Evolutionary conservation across 2,329 filamentous ascomycete species (phyloP).

Genomic region (Neodidymelliopsis sp.): DNA sequence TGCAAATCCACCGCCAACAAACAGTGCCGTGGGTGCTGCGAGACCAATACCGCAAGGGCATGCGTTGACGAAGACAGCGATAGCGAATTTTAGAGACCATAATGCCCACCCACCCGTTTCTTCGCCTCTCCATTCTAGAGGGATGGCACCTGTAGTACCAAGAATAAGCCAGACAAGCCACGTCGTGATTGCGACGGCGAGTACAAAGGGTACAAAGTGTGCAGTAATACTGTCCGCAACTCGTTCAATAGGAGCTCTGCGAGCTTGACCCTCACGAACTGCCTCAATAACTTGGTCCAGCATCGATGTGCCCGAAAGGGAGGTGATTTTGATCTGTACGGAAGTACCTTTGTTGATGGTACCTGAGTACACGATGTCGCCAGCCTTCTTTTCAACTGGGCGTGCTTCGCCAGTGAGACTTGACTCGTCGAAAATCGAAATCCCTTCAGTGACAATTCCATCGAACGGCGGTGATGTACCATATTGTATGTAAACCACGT

Average conservation of each 20-base stretch:
- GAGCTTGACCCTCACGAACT: constrained; percentile 79
- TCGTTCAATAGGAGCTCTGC: constrained; percentile 76
- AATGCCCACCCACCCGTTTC: constrained; percentile 70
- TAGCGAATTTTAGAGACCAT: constrained; percentile 83
- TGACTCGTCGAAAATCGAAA: constrained; percentile 83
- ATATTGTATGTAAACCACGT: constrained; percentile 73
- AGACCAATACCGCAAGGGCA: constrained; percentile 85
- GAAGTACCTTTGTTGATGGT: constrained; percentile 75
- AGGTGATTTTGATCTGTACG: constrained; percentile 69
- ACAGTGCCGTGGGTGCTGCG: constrained; percentile 84
- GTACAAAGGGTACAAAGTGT: constrained; percentile 79
- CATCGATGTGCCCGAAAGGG: constrained; percentile 74
- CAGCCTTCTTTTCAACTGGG: constrained; percentile 67
- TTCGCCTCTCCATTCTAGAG: constrained; percentile 62
- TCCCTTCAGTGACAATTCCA: constrained; percentile 65
- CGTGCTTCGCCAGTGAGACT: constrained; percentile 84
- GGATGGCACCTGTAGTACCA: constrained; percentile 66
- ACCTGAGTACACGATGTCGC: constrained; percentile 73
- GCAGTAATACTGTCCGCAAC: constrained; percentile 75
- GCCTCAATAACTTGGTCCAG: constrained; percentile 80
- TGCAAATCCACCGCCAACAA: constrained; percentile 81
- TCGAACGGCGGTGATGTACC: constrained; percentile 87
- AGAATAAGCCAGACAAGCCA: constrained; percentile 76
- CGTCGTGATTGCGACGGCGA: constrained; percentile 71
- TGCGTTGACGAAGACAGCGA: constrained; percentile 85